Evolutionary conservation across 176 grass and related monocot genomes (phyloP), one percentile per base, ranked within the genome.

Genomic region (Musa itinerans): DNA sequence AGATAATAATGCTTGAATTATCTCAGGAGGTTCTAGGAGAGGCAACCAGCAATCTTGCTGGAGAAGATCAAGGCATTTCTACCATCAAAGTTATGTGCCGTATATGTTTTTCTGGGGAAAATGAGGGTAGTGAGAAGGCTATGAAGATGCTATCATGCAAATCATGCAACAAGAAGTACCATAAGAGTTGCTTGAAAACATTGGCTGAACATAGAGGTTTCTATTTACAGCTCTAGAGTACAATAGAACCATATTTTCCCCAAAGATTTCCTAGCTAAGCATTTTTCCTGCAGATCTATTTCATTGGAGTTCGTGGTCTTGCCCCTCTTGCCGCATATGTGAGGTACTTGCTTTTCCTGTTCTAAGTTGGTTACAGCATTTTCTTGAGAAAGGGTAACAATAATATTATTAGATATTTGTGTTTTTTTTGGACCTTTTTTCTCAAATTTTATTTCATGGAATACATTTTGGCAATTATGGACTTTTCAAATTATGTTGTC

Each of bases 141-240:
- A 68, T 81, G 19, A 99, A 94, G 86, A 99, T 99, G 95, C 86
- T 94, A 71, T 89, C 91, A 52, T 99, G 95, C 83, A 94, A 92
- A 86, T 80, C 77, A 56, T 99, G 95, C 85, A 92, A 75, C 75
- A 99, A 99, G 85, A 94, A 89, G 63, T 99, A 94, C 73, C 95
- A 99, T 71, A 89, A 74, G 59, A 87, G 80, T 83, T 99, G 95
- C 83, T 80, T 99, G 83, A 99, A 92, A 92, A 79, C 67, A 72
- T 94, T 89, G 88, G 84, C 88, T 58, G 95, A 99, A 76, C 81
- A 94, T 86, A 94, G 95, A 91, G 95, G 95, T 73, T 68, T 81
- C 67, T 67, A 63, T 52, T 71, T 62, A 54, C 58, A 56, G 8
- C 2, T 63, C 15, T 11, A 26, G 21, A 22, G 11, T 56, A 14